phyloP scores from a whole-genome alignment of 352 stramenopile genomes.

The Phytopythium cucurbitacearum region DNA sequence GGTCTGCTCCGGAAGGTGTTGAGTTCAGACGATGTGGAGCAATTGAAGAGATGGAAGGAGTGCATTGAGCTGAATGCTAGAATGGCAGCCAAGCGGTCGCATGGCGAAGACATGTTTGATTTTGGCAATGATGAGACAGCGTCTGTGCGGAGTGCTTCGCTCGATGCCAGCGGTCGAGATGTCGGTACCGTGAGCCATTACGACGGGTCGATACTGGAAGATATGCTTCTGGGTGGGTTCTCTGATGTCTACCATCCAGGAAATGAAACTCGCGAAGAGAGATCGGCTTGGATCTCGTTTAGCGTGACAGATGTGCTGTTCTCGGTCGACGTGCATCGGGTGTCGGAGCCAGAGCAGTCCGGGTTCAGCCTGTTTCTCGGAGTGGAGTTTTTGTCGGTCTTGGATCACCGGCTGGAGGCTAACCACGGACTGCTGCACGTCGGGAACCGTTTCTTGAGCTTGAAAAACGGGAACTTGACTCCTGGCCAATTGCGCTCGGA shows the following conservation, averaged over 20 bases:
- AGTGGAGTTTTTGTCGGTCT: constrained; percentile 50
- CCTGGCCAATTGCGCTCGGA: constrained; percentile 68
- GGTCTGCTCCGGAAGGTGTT: constrained; percentile 59
- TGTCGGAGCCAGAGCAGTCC: constrained; percentile 52
- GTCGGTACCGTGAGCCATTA: constrained; percentile 12
- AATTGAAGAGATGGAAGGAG: constrained; percentile 70
- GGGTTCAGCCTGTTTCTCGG: constrained; percentile 59
- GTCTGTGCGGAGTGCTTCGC: constrained; percentile 13
- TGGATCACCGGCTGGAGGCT: constrained; percentile 67
- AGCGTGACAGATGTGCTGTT: constrained; percentile 59
- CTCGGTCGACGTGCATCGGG: constrained; percentile 57
- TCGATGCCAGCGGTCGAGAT: constrained; percentile 7
- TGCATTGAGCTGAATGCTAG: constrained; percentile 58
- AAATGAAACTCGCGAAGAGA: constrained; percentile 38
- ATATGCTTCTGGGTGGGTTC: constrained; percentile 64
- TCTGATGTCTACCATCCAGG: constrained; percentile 61
- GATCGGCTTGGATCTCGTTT: constrained; percentile 72
- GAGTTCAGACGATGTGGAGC: constrained; percentile 44
- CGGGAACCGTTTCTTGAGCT: constrained; percentile 76
- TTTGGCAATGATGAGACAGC: constrained; percentile 13
- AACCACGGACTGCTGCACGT: constrained; percentile 78
- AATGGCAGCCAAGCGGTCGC: constrained; percentile 27
- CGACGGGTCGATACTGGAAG: constrained; percentile 28
- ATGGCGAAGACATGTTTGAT: constrained; percentile 28
- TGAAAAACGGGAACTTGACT: constrained; percentile 72